These are phyloP conservation scores for Malania oleifera DNA, from an alignment of 164 flowering plant genomes.

Conservation along the genomic window DNA sequence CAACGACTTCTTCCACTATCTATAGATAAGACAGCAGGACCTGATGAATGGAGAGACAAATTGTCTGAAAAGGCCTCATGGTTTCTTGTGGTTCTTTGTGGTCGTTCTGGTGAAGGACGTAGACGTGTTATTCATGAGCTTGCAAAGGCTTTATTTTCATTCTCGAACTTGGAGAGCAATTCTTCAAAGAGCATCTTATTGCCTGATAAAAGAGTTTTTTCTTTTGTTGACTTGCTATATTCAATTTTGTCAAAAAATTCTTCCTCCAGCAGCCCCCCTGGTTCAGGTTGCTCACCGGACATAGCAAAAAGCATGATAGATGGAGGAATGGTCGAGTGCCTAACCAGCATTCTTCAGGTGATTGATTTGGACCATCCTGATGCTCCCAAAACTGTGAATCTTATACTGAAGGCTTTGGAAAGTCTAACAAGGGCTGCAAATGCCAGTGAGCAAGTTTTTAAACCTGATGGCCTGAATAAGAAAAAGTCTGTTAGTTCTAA, in stretches of 20 bases:
- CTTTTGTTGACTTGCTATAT: conserved; percentile 72
- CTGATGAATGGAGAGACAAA: conserved; percentile 80
- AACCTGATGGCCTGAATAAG: conserved; percentile 58
- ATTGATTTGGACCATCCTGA: conserved; percentile 91
- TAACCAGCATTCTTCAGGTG: conserved; percentile 64
- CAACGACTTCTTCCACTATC: conserved; percentile 65
- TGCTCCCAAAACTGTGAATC: conserved; percentile 73
- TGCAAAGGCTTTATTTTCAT: conserved; percentile 58
- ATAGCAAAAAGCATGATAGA: conserved; percentile 87
- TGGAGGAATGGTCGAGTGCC: conserved; percentile 68
- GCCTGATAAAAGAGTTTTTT: conserved; percentile 63
- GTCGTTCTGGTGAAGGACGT: conserved; percentile 90
- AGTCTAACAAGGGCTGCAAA: conserved; percentile 86
- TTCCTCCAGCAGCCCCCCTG: conserved; percentile 61
- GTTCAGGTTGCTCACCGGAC: conserved; percentile 85
- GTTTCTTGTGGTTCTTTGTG: conserved; percentile 79
- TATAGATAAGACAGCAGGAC: conserved; percentile 50
- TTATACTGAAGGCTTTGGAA: conserved; percentile 77
- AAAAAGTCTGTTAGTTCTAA: conserved; percentile 39
- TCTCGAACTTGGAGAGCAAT: conserved; percentile 43
- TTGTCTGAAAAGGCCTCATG: conserved; percentile 86
- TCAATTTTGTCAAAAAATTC: conserved; percentile 79
- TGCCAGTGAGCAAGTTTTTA: conserved; percentile 65
- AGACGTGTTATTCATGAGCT: conserved; percentile 72
- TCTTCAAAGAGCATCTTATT: conserved; percentile 41